Conservation (phyloP, 1,139 yeast genomes). For the Kluyveromyces sp. region DNA sequence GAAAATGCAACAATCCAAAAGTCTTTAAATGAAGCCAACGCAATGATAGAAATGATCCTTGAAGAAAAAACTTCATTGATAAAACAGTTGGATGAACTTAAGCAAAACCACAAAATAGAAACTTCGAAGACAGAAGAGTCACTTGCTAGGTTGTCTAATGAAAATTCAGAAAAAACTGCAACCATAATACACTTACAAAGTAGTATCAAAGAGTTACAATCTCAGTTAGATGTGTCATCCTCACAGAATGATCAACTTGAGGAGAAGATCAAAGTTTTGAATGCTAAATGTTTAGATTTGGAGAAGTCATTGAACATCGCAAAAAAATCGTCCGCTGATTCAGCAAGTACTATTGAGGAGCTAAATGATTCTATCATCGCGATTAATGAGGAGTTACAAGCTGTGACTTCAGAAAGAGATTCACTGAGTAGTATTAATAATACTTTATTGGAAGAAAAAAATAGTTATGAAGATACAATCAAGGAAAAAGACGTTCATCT, state of each 20-base stretch:
- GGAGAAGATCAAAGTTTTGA: constrained; percentile 6
- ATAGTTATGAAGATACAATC: neutral
- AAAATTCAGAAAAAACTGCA: neutral
- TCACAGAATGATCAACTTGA: neutral
- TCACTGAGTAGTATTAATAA: neutral
- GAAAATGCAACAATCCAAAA: neutral
- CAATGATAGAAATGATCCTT: too few species aligned
- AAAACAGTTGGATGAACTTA: too few species aligned
- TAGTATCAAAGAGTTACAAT: neutral
- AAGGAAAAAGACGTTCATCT: neutral
- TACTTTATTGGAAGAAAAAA: neutral
- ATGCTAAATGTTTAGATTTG: constrained; percentile 6
- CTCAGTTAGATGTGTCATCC: neutral
- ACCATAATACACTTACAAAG: neutral
- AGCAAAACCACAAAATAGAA: too few species aligned
- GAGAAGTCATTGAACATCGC: constrained; percentile 5
- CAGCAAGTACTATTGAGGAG: constrained; percentile 1
- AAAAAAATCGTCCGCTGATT: constrained; percentile 11
- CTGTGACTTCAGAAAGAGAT: neutral
- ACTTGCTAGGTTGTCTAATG: too few species aligned
- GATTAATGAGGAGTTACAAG: constrained; percentile 2
- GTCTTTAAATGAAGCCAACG: neutral
- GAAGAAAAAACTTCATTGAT: neutral
- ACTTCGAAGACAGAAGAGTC: too few species aligned
- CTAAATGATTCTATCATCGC: constrained; percentile 5